Evolutionary conservation across 108 stramenopile genomes (phyloP).

Genomic region (Aurantiochytrium sp.): DNA sequence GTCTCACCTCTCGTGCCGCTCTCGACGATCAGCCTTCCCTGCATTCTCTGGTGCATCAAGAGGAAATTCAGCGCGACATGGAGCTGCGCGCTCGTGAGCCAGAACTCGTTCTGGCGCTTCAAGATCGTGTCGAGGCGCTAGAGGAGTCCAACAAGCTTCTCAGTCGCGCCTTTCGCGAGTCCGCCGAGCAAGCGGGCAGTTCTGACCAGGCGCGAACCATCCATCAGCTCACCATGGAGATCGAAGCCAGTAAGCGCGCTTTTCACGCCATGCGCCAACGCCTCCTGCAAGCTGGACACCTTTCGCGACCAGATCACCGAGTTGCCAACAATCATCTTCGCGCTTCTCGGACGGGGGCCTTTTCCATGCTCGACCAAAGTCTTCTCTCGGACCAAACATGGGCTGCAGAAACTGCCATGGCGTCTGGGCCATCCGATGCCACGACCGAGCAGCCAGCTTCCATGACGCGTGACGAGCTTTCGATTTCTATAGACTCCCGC

Average conservation of each 20-base stretch:
- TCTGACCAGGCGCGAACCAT: background rate
- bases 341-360: no score
- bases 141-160: background rate
- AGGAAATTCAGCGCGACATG: no score
- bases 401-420: no score
- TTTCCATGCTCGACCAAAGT: no score
- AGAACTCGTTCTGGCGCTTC: background rate
- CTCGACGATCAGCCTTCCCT: no score
- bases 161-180: background rate
- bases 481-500: background rate
- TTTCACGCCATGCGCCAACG: background rate
- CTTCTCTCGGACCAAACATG: no score
- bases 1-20: background rate
- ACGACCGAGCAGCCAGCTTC: no score
- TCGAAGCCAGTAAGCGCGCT: background rate
- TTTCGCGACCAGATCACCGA: background rate
- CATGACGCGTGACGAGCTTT: no score
- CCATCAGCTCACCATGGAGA: constrained; percentile 15
- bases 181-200: background rate
- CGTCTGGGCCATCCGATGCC: no score
- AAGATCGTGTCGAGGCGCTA: background rate
- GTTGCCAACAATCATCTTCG: no score
- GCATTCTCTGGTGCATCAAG: no score
- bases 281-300: background rate
- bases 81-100: background rate